phyloP scores from a whole-genome alignment of 306 rosid species.

The Casuarina cunninghamiana region DNA sequence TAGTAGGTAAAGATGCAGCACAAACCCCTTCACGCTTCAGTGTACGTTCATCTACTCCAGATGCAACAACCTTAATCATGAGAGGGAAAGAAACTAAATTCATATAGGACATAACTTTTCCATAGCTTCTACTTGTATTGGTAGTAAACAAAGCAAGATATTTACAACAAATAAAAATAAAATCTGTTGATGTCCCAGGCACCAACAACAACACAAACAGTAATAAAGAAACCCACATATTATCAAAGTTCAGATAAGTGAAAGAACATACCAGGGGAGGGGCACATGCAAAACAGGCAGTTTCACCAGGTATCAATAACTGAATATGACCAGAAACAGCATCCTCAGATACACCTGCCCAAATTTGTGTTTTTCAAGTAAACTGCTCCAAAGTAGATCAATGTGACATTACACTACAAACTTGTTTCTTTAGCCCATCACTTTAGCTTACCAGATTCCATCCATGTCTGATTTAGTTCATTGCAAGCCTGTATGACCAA shows the following conservation, averaged over 20 bases:
- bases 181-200: background rate
- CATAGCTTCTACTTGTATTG: background rate
- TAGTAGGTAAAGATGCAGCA: constrained; percentile 97
- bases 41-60: constrained; percentile 94
- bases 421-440: background rate
- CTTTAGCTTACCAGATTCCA: constrained; percentile 78
- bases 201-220: too few relatives aligned
- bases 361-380: constrained; percentile 29
- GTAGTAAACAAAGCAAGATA: constrained; percentile 10
- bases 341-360: constrained; percentile 94
- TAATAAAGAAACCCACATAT: background rate
- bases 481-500: constrained; percentile 78
- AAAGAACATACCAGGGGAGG: constrained; percentile 80
- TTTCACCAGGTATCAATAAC: constrained; percentile 91
- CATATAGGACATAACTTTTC: background rate
- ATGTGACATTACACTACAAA: constrained; percentile 17
- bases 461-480: constrained; percentile 94
- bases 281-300: constrained; percentile 99
- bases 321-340: constrained; percentile 99
- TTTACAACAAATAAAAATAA: background rate
- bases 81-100: constrained; percentile 22
- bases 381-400: constrained; percentile 18
- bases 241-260: constrained; percentile 22
- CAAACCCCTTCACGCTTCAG: constrained; percentile 99
- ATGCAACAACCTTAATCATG: constrained; percentile 76